phyloP scores from a whole-genome alignment of 495 filamentous ascomycete genomes.

The Immersiella caudata region DNA sequence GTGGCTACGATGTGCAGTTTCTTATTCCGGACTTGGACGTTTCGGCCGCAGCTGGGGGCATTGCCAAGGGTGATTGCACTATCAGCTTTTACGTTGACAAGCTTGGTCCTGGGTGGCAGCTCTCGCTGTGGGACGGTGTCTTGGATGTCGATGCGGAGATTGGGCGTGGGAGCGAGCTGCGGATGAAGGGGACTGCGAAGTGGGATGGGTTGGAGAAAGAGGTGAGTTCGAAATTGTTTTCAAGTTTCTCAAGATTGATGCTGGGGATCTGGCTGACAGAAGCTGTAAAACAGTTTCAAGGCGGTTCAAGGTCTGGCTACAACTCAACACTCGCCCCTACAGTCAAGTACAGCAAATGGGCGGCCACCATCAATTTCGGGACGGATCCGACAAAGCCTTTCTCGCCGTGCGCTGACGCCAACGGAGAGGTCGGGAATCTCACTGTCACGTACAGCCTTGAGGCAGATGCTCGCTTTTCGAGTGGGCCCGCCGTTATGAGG shows the following conservation, averaged over 20 bases:
- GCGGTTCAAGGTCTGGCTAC: background rate
- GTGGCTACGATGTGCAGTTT: constrained; percentile 13
- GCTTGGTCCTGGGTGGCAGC: constrained; percentile 11
- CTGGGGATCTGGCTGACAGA: background rate
- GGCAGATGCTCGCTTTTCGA: constrained; percentile 15
- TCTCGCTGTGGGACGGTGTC: constrained; percentile 17
- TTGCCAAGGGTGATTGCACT: constrained; percentile 6
- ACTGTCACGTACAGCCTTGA: constrained; percentile 20
- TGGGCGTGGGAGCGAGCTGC: constrained; percentile 6
- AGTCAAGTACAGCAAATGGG: constrained; percentile 20
- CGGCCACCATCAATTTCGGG: constrained; percentile 14
- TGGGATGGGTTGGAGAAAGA: constrained; percentile 4
- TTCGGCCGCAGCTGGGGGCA: constrained; percentile 8
- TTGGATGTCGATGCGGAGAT: constrained; percentile 18
- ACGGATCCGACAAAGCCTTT: constrained; percentile 7
- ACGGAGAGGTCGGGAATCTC: constrained; percentile 16
- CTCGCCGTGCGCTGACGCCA: constrained; percentile 15
- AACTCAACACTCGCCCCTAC: constrained; percentile 3
- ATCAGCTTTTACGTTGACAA: constrained; percentile 17
- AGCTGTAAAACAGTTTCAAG: constrained; percentile 5
- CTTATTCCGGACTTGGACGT: constrained; percentile 15
- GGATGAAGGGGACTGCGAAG: constrained; percentile 14
- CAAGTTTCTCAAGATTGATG: background rate
- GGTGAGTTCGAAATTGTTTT: constrained; percentile 9
- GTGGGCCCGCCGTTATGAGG: constrained; percentile 16